Evolutionary conservation across 257 asterid genomes (phyloP), one percentile per base, ranked within the genome.

Genomic region (Nicotiana paniculata): DNA sequence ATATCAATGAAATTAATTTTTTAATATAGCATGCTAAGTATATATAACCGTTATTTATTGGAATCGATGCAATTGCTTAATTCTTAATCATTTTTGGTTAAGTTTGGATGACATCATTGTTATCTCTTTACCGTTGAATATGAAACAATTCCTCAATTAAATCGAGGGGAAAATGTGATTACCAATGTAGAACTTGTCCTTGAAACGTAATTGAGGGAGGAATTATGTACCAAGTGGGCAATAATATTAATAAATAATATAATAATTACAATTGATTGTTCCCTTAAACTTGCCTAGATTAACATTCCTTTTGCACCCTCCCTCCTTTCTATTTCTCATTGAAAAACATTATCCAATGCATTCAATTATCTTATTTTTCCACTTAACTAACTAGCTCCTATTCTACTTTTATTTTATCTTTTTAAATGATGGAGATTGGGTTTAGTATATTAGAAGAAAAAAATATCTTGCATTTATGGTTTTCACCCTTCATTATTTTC

Each of bases 101-200:
- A 48, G 62, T 26, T 24, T 48, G 79, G 35, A 48, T 74, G 79
- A 74, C 62, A 74, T 74, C 43, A 74, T 13, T 74, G 43, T 72
- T 72, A 24, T 72, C 13, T 46, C 39, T 46, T 72, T 72, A 48
- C 79, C 43, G 79, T 48, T 74, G 79, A 74, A 48, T 74, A 74
- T 74, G 26, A 48, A 46, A 69, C 9, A 12, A 74, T 24, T 48
- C 62, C 18, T 74, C 62, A 13, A 15, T 28, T 26, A 48, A 13
- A 48, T 74, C 37, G 35, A 70, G 59, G 77, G 26, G 6, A 43
- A 70, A 74, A 74, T 74, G 79, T 74, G 39, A 74, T 24, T 46
- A 74, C 79, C 79, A 46, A 74, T 74, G 79, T 24, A 74, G 24
- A 74, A 74, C 39, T 74, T 48, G 79, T 74, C 43, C 62, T 74